Base-by-base conservation (phyloP, 1,139 yeast species). In the Hansenula anomala region DNA sequence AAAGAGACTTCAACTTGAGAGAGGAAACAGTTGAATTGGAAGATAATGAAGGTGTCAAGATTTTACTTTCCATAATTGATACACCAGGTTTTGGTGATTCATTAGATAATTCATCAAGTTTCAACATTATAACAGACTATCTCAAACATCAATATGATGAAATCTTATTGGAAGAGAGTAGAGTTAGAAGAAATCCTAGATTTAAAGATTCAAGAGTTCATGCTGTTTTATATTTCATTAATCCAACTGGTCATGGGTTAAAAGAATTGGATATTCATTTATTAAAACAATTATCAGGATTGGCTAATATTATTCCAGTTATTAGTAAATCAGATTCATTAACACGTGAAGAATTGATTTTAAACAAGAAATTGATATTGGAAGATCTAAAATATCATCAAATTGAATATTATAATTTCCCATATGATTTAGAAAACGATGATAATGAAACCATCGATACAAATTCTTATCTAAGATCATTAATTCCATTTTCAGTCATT, bases 281-380 rank as follows among this genome's bases (percentile, higher is more conserved):
- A 47, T 85, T 92, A 79, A 80, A 73, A 59, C 71, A 80, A 39
- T 70, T 92, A 47, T 82, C 95, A 15, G 76, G 80, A 32, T 75
- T 87, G 53, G 96, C 86, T 36, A 92, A 92, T 58, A 76, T 92
- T 37, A 77, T 92, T 40, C 98, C 98, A 4, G 85, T 90, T 33
- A 77, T 92, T 45, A 75, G 89, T 40, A 87, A 87, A 56, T 82
- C 96, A 3, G 98, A 92, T 59, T 79, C 96, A 1, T 71, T 92
- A 56, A 90, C 97, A 0, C 72, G 75, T 30, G 70, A 71, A 16
- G 98, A 92, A 61, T 69, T 90, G 51, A 70, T 71, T 44, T 56
- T 67, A 63, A 86, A 75, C 71, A 92, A 80, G 70, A 80, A 54
- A 52, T 61, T 66, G 58, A 77, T 72, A 60, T 74, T 68, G 64